A percentile compares a stretch with the other conserved stretches of the same genome.
Conservation (phyloP, 2,329 filamentous ascomycete species). For the Aschersonia sp. region DNA sequence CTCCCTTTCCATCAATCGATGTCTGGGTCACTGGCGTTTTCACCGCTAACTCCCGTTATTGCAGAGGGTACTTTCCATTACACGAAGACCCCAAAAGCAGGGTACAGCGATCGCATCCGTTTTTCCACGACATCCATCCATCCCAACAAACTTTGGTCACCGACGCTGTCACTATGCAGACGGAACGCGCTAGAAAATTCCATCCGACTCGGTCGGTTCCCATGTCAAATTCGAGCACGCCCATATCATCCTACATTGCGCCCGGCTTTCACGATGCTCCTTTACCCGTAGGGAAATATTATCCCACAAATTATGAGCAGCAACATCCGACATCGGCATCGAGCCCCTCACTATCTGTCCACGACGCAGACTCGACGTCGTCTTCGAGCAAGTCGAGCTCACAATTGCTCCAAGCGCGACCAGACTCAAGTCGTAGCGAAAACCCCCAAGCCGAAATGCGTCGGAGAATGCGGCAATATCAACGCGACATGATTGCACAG, state of each 20-base stretch:
- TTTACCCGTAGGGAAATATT: constrained; percentile 47
- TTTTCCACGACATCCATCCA: constrained; percentile 27
- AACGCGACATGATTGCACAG: constrained; percentile 46
- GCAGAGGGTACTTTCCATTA: constrained; percentile 45
- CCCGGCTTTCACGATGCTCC: constrained; percentile 30
- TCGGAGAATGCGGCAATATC: constrained; percentile 40
- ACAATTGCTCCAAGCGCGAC: constrained; percentile 12
- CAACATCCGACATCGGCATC: constrained; percentile 6
- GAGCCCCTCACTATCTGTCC: neutral
- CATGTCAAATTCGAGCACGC: constrained; percentile 20
- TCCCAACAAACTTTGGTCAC: constrained; percentile 19
- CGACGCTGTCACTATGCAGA: constrained; percentile 13
- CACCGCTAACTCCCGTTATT: too few species aligned
- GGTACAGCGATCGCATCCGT: constrained; percentile 36
- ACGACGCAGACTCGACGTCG: constrained; percentile 11
- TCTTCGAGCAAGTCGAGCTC: constrained; percentile 20
- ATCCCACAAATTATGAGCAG: constrained; percentile 45
- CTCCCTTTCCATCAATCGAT: too few species aligned
- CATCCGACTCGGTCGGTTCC: constrained; percentile 9
- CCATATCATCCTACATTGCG: constrained; percentile 36
- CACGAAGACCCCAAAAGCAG: constrained; percentile 38
- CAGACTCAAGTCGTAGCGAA: constrained; percentile 5
- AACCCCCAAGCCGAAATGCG: constrained; percentile 27
- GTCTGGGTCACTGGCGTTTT: too few species aligned
- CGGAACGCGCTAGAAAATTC: constrained; percentile 8